A percentile compares a stretch with the other conserved stretches of the same genome.
These are phyloP conservation scores for Cryptococcus neoformans DNA, from an alignment of 1,284 basidiomycete species.

Conservation along the genomic window DNA sequence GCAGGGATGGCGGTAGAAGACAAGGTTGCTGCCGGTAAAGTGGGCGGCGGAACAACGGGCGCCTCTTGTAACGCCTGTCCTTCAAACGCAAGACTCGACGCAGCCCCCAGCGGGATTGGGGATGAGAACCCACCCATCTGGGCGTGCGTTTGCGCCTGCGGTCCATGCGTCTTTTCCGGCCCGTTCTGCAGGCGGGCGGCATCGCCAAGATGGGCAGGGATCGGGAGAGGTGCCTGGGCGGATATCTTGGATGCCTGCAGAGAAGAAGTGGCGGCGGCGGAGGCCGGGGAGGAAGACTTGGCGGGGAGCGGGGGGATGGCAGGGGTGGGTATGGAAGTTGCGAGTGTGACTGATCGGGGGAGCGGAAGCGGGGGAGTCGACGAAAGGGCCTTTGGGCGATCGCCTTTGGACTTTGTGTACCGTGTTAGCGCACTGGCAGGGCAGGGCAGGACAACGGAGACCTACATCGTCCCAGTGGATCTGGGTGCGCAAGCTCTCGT, in stretches of 20 bases:
- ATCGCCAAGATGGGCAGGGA: background rate
- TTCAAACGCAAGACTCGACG: background rate
- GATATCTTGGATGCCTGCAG: background rate
- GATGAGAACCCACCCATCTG: background rate
- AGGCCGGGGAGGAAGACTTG: background rate
- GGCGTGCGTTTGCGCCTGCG: background rate
- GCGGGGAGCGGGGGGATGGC: background rate
- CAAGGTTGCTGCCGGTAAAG: no score
- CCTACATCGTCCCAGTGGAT: constrained; percentile 8
- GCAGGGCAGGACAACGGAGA: background rate
- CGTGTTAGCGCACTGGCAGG: background rate
- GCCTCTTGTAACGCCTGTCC: constrained; percentile 2
- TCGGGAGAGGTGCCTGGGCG: constrained; percentile 1
- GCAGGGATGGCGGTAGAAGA: background rate
- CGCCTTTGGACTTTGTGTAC: background rate
- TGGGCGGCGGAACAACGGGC: background rate
- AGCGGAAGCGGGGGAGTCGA: background rate
- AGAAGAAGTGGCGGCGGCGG: background rate
- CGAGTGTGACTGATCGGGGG: background rate
- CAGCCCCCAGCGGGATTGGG: constrained; percentile 2
- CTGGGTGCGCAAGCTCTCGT: constrained; percentile 28
- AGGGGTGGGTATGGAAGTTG: background rate
- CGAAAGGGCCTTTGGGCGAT: background rate
- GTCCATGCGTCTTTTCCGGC: background rate
- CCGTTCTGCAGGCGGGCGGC: background rate